Conservation (phyloP, 164 flowering plant species). For the Annona cherimola region DNA sequence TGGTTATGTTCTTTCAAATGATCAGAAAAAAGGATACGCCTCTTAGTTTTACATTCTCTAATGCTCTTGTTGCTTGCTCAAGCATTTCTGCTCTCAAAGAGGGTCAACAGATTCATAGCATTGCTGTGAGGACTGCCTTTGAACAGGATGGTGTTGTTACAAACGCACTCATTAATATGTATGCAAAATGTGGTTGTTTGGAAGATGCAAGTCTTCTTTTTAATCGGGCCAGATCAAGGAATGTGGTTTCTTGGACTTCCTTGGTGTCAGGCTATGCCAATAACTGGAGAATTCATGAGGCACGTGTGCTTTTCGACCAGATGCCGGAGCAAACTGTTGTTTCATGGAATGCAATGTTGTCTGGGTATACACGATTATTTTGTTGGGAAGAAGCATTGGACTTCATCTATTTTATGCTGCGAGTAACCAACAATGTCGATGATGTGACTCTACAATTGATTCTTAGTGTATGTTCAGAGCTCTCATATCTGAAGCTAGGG, state of each 20-base stretch:
- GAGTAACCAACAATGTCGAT: conserved; percentile 22
- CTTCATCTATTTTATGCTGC: conserved; percentile 31
- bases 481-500: conserved; percentile 45
- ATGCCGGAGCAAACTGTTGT: conserved; percentile 61
- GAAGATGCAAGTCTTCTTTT: conserved; percentile 35
- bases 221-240: conserved; percentile 26
- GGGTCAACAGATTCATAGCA: conserved; percentile 50
- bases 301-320: conserved; percentile 47
- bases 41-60: conserved; percentile 43
- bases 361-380: conserved; percentile 34
- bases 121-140: conserved; percentile 31
- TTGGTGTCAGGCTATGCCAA: conserved; percentile 47
- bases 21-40: conserved; percentile 30
- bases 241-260: conserved; percentile 42
- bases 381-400: conserved; percentile 54
- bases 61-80: conserved; percentile 52
- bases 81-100: conserved; percentile 28
- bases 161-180: conserved; percentile 50
- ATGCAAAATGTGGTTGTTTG: conserved; percentile 39
- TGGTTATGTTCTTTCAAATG: conserved; percentile 43
- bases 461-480: conserved; percentile 41
- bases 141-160: conserved; percentile 36
- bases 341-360: conserved; percentile 69
- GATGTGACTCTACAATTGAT: conserved; percentile 38
- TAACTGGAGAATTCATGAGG: conserved; percentile 38